Evolutionary conservation across 2,329 filamentous ascomycete genomes (phyloP).

Genomic region (Alternaria conjuncta): DNA sequence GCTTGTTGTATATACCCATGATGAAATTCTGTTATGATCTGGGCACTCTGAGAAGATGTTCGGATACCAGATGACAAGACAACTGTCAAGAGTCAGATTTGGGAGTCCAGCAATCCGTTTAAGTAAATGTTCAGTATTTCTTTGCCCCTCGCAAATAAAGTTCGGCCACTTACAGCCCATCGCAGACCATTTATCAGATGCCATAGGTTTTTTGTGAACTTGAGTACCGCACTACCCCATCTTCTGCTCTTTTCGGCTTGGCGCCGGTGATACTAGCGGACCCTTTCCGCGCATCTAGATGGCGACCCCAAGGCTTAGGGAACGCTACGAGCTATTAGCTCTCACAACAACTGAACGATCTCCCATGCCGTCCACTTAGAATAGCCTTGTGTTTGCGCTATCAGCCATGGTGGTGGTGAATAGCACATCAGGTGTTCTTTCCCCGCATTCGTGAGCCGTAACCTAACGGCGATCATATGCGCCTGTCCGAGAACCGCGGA

Average conservation of each 20-base stretch:
- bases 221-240: not conserved
- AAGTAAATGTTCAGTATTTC: not conserved
- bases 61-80: not conserved
- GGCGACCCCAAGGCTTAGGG: not conserved
- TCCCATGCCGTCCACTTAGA: conserved; percentile 1
- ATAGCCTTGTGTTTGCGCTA: not conserved
- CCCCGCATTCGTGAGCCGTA: conserved; percentile 1
- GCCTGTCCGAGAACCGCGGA: not conserved
- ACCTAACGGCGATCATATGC: not conserved
- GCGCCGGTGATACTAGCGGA: not conserved
- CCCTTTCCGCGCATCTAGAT: conserved; percentile 5
- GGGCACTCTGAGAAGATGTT: not conserved
- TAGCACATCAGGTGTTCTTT: conserved; percentile 2
- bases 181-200: not conserved
- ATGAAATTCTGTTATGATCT: not conserved
- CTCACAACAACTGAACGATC: not conserved
- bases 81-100: not conserved
- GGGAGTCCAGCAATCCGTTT: conserved; percentile 1
- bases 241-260: conserved; percentile 2
- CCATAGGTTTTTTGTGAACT: not conserved
- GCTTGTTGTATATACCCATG: conserved; percentile 43
- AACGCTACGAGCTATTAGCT: conserved; percentile 2
- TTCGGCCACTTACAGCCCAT: not conserved
- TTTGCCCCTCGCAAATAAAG: not conserved
- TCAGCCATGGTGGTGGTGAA: not conserved